Conservation (phyloP, 2,329 filamentous ascomycete genomes). For the Aspergillus latus region DNA sequence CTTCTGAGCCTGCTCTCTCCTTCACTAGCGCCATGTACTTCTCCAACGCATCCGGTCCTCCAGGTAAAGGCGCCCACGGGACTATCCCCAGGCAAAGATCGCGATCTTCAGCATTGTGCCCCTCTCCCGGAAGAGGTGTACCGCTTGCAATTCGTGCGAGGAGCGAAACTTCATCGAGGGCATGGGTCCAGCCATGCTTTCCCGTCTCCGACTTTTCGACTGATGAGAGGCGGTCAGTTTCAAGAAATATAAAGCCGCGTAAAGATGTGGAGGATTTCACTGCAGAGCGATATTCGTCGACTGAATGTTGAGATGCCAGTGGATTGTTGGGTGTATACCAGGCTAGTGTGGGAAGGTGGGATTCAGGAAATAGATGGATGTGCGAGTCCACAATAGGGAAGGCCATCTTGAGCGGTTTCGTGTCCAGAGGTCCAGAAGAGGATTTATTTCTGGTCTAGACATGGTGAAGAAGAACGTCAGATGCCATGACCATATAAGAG, state of each 20-base stretch:
- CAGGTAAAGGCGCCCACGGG: slow-evolving; percentile 81
- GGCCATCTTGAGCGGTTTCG: slow-evolving; percentile 20
- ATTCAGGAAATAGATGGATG: slow-evolving; percentile 79
- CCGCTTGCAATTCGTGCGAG: slow-evolving; percentile 66
- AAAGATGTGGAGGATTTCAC: slow-evolving; percentile 46
- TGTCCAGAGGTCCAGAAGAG: background rate
- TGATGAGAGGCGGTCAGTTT: slow-evolving; percentile 72
- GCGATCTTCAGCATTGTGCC: slow-evolving; percentile 54
- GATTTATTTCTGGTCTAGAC: background rate
- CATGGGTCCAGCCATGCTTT: slow-evolving; percentile 60
- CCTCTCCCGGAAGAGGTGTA: slow-evolving; percentile 56
- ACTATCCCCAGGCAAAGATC: slow-evolving; percentile 67
- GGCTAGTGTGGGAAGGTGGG: slow-evolving; percentile 64
- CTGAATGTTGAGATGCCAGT: slow-evolving; percentile 63
- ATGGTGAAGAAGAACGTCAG: background rate
- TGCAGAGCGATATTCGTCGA: slow-evolving; percentile 61
- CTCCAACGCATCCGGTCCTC: slow-evolving; percentile 59
- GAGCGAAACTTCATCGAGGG: slow-evolving; percentile 71
- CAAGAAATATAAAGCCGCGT: slow-evolving; percentile 76
- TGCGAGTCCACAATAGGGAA: slow-evolving; percentile 78
- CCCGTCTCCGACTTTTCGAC: slow-evolving; percentile 45
- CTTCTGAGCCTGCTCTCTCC: slow-evolving; percentile 55
- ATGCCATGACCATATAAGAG: background rate
- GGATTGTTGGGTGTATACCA: slow-evolving; percentile 66
- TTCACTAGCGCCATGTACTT: slow-evolving; percentile 65